Conservation (phyloP, 2,329 filamentous ascomycete genomes). For the Lomentospora prolificans region DNA sequence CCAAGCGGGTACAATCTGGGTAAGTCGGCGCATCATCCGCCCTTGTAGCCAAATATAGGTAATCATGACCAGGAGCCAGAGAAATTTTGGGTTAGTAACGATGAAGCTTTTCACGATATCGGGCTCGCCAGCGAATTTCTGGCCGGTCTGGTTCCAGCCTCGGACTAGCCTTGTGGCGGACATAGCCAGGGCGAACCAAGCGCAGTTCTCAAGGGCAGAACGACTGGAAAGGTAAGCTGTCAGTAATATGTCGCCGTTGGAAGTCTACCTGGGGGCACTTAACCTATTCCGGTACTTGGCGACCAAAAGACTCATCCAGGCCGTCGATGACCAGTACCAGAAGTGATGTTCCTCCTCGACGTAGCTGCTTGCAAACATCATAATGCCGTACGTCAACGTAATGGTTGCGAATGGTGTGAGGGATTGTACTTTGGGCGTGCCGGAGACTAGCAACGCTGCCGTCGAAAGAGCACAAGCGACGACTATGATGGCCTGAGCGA, state of each 20-base stretch:
- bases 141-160: slow-evolving; percentile 93
- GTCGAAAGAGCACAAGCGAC: slow-evolving; percentile 28
- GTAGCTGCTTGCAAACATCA: slow-evolving; percentile 98
- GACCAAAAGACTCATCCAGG: slow-evolving; percentile 53
- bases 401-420: slow-evolving; percentile 38
- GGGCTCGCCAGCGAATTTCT: slow-evolving; percentile 85
- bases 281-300: slow-evolving; percentile 35
- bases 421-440: slow-evolving; percentile 9
- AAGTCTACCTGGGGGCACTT: no score
- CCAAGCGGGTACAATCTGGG: slow-evolving; percentile 27
- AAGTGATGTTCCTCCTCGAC: slow-evolving; percentile 98
- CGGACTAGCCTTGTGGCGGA: slow-evolving; percentile 55
- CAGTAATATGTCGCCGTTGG: no score
- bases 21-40: slow-evolving; percentile 27
- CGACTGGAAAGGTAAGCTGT: slow-evolving; percentile 18
- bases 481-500: slow-evolving; percentile 31
- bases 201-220: slow-evolving; percentile 7
- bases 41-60: slow-evolving; percentile 55
- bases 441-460: slow-evolving; percentile 18
- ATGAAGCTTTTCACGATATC: slow-evolving; percentile 74
- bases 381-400: slow-evolving; percentile 58
- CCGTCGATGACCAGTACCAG: slow-evolving; percentile 84
- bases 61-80: slow-evolving; percentile 65
- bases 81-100: slow-evolving; percentile 47
- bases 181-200: slow-evolving; percentile 38